Evolutionary conservation across 2,329 filamentous ascomycete genomes (phyloP).

Genomic region (Cordyceps cateniannulata): DNA sequence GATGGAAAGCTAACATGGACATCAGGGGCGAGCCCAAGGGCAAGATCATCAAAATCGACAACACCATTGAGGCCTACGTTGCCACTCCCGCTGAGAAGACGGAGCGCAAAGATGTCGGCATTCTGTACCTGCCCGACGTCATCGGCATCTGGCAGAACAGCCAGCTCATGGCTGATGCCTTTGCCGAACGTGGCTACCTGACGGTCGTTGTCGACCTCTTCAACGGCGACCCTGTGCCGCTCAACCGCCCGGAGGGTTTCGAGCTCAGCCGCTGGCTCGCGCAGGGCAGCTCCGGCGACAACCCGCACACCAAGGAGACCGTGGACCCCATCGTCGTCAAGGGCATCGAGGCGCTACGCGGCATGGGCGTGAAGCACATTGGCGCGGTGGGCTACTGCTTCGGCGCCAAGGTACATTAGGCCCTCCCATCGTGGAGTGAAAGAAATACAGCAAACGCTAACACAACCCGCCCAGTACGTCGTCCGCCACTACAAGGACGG

Average conservation of each 20-base stretch:
- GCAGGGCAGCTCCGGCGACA: constrained; percentile 41
- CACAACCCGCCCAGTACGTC: constrained; percentile 48
- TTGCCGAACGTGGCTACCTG: constrained; percentile 32
- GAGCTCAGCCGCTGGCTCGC: constrained; percentile 28
- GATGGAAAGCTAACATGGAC: background rate
- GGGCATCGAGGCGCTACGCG: constrained; percentile 47
- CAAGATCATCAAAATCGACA: constrained; percentile 36
- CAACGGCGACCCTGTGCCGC: constrained; percentile 27
- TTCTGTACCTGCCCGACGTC: constrained; percentile 33
- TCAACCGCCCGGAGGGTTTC: constrained; percentile 22
- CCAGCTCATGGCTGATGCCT: constrained; percentile 35
- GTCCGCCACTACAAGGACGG: constrained; percentile 55
- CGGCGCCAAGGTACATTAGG: constrained; percentile 48
- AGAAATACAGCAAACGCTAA: background rate
- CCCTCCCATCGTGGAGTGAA: background rate
- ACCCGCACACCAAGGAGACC: constrained; percentile 31
- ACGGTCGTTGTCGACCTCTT: constrained; percentile 33
- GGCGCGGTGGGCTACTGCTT: constrained; percentile 59
- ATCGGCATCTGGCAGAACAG: constrained; percentile 34
- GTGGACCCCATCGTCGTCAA: constrained; percentile 29
- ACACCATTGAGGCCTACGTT: constrained; percentile 18
- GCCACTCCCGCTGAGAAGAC: constrained; percentile 17
- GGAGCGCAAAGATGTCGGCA: constrained; percentile 23
- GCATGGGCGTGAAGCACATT: constrained; percentile 45
- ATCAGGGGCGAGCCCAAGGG: constrained; percentile 43